phyloP scores from a whole-genome alignment of 805 yeast genomes.

The Sugiyamaella americana region DNA sequence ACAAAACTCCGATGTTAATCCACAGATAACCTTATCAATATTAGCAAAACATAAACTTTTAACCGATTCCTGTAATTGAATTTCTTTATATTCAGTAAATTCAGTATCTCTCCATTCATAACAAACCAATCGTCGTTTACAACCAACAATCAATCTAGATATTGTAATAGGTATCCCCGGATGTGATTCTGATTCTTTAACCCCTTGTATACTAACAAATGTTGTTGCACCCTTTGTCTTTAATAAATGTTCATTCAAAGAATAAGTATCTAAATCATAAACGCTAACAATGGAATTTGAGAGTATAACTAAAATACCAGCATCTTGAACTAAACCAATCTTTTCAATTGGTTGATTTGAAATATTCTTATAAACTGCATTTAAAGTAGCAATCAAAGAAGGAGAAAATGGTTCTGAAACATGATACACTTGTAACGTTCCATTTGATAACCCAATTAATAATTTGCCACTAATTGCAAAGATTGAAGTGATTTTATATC shows the following conservation, averaged over 20 bases:
- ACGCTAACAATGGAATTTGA: constrained; percentile 31
- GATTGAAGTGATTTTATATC: constrained; percentile 14
- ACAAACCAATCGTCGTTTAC: constrained; percentile 19
- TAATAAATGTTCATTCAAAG: constrained; percentile 29
- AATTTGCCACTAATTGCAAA: constrained; percentile 24
- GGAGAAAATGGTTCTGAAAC: constrained; percentile 22
- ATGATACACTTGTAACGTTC: constrained; percentile 24
- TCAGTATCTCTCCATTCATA: constrained; percentile 30
- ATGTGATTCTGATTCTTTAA: constrained; percentile 6
- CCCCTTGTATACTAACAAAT: constrained; percentile 22
- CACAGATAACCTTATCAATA: constrained; percentile 20
- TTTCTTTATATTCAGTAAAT: constrained; percentile 26
- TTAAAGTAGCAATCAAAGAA: constrained; percentile 14
- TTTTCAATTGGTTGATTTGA: constrained; percentile 28
- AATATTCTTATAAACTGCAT: constrained; percentile 18
- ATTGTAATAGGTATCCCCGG: constrained; percentile 20
- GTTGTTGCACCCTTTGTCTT: constrained; percentile 33
- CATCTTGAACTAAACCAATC: constrained; percentile 30
- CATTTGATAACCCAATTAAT: constrained; percentile 27
- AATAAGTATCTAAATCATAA: constrained; percentile 29
- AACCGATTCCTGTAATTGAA: constrained; percentile 26
- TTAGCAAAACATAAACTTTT: constrained; percentile 20
- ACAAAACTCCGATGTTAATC: constrained; percentile 24
- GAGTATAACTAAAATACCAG: constrained; percentile 31
- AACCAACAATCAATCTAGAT: constrained; percentile 27